phyloP scores from a whole-genome alignment of 441 rosid species.

The Jatropha podagrica region DNA sequence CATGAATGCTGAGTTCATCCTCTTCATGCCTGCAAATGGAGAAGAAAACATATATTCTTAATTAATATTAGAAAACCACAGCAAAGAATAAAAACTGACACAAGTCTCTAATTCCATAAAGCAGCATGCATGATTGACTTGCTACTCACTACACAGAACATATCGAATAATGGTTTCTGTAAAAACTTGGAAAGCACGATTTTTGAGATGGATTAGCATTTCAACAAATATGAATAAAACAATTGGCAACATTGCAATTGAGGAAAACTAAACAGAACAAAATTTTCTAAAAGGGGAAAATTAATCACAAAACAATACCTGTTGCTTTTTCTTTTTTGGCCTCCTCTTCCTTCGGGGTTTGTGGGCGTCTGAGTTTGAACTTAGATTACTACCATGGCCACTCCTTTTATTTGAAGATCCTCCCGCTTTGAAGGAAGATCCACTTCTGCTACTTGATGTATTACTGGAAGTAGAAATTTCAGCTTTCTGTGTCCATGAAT shows the following conservation, averaged over 20 bases:
- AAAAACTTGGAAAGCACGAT: neutral
- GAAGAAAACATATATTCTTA: neutral
- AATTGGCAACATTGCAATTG: neutral
- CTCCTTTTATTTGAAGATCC: conserved; percentile 60
- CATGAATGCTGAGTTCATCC: conserved; percentile 12
- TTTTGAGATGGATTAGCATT: neutral
- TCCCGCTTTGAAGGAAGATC: conserved; percentile 46
- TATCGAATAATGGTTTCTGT: neutral
- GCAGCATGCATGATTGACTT: neutral
- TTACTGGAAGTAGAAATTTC: conserved; percentile 64
- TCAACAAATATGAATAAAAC: neutral
- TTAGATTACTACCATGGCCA: conserved; percentile 85
- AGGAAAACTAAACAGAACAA: neutral
- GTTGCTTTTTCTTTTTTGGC: conserved; percentile 89
- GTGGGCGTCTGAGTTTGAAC: conserved; percentile 93
- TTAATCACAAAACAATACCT: conserved; percentile 34
- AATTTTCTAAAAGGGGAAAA: neutral
- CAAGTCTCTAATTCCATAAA: neutral
- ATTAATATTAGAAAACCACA: neutral
- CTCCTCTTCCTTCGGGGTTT: conserved; percentile 95
- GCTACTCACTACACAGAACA: neutral
- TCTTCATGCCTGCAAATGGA: conserved; percentile 37
- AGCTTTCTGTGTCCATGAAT: conserved; percentile 44
- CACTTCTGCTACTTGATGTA: conserved; percentile 64
- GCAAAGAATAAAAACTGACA: neutral